Evolutionary conservation across 768 basidiomycete species (phyloP).

Genomic region (Chlorophyllum brunneum): DNA sequence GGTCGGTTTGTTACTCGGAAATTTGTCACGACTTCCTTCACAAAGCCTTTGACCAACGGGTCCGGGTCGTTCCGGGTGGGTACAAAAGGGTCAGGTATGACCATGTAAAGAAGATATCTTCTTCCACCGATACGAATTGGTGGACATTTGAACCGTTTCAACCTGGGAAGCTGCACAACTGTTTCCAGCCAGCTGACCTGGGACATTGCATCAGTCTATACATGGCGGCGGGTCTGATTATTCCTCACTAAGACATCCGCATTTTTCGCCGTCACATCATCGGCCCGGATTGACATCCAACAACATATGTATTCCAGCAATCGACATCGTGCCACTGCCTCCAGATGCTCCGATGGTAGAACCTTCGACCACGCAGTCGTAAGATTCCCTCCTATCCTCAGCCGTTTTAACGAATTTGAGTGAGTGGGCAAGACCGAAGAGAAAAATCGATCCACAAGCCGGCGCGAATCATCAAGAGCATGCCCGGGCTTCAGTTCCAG

Average conservation of each 20-base stretch:
- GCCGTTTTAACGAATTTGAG: neutral
- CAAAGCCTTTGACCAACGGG: too few relatives aligned
- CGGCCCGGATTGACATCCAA: neutral
- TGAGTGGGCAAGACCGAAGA: neutral
- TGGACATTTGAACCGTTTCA: neutral
- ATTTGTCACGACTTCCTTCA: too few relatives aligned
- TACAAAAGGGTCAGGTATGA: neutral
- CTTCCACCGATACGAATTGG: neutral
- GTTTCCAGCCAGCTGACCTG: neutral
- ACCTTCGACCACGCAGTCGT: neutral
- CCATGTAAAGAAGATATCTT: too few relatives aligned
- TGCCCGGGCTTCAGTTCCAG: neutral
- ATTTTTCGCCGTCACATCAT: neutral
- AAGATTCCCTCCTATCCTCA: neutral
- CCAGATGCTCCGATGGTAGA: neutral
- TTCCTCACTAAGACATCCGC: neutral
- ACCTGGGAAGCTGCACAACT: neutral
- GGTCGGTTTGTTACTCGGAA: too few relatives aligned
- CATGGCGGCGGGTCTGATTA: neutral
- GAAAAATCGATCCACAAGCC: neutral
- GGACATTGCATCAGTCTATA: neutral
- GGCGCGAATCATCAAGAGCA: neutral
- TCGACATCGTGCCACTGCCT: neutral
- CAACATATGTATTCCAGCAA: neutral
- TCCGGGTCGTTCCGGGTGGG: neutral